phyloP scores from a whole-genome alignment of 169 alveolate species.

The Perkinsus chesapeaki region DNA sequence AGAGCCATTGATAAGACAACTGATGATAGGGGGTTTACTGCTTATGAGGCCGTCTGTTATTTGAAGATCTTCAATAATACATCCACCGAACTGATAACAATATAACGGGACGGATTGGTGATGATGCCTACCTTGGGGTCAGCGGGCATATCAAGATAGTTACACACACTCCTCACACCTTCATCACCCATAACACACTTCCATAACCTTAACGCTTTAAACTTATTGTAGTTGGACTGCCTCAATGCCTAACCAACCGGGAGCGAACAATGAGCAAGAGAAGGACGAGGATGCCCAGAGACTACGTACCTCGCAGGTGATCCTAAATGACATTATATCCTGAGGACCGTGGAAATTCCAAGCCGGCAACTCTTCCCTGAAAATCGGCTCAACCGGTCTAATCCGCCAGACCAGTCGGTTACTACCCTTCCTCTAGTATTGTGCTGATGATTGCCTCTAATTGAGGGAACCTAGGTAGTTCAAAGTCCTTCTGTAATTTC shows the following conservation, averaged over 20 bases:
- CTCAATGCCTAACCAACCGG: neutral
- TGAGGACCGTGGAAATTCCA: neutral
- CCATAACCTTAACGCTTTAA: neutral
- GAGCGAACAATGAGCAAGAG: neutral
- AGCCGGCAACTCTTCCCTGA: neutral
- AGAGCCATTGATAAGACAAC: neutral
- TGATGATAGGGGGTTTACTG: neutral
- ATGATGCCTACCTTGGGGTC: neutral
- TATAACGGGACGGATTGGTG: neutral
- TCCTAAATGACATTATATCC: neutral
- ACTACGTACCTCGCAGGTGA: neutral
- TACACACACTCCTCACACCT: neutral
- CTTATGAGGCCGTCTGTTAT: neutral
- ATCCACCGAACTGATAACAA: neutral
- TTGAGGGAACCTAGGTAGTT: neutral
- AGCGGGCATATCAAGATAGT: neutral
- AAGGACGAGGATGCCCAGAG: neutral
- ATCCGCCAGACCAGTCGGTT: neutral
- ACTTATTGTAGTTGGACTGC: slow-evolving; percentile 6
- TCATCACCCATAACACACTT: slow-evolving; percentile 13
- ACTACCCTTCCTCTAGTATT: neutral
- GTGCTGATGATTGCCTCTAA: neutral
- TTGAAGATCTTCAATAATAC: neutral
- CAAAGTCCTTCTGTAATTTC: neutral
- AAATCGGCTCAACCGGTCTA: neutral